Evolutionary conservation across 768 basidiomycete species (phyloP).

Genomic region (Pisolithus albus): DNA sequence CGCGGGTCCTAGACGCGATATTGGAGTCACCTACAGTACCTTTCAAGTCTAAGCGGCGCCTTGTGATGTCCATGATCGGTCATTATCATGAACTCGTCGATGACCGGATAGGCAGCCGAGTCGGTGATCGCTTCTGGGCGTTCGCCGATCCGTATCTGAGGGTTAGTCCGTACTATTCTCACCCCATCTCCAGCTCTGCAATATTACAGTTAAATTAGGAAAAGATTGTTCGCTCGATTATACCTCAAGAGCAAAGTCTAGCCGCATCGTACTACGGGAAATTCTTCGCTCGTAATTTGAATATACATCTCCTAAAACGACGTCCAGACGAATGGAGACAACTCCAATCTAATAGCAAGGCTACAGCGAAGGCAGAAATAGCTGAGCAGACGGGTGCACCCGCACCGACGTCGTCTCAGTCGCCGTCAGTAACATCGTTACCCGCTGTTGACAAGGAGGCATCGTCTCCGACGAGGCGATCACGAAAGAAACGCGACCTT

Average conservation of each 20-base stretch:
- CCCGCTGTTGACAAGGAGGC: slow-evolving; percentile 2
- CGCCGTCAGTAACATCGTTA: not conserved
- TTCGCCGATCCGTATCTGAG: slow-evolving; percentile 90
- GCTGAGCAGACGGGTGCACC: not conserved
- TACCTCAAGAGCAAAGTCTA: slow-evolving; percentile 64
- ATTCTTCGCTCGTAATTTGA: slow-evolving; percentile 75
- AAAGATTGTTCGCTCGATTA: slow-evolving; percentile 80
- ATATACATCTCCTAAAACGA: slow-evolving; percentile 70
- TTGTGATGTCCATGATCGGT: slow-evolving; percentile 71
- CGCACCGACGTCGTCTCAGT: slow-evolving; percentile 7
- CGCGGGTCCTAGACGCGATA: slow-evolving; percentile 73
- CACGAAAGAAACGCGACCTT: slow-evolving; percentile 42
- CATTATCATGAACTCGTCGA: slow-evolving; percentile 77
- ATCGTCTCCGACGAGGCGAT: slow-evolving; percentile 25
- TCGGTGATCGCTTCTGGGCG: slow-evolving; percentile 88
- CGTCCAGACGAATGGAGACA: slow-evolving; percentile 82
- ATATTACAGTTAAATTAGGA: slow-evolving; percentile 44
- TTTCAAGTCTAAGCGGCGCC: slow-evolving; percentile 56
- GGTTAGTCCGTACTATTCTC: slow-evolving; percentile 34
- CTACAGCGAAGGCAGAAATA: slow-evolving; percentile 15
- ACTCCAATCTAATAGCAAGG: slow-evolving; percentile 45
- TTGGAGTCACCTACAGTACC: slow-evolving; percentile 64
- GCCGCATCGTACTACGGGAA: slow-evolving; percentile 79
- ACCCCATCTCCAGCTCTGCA: slow-evolving; percentile 4
- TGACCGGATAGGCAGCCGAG: slow-evolving; percentile 84